Conservation (phyloP, 352 stramenopile species). For the Globisporangium carolinianum region DNA sequence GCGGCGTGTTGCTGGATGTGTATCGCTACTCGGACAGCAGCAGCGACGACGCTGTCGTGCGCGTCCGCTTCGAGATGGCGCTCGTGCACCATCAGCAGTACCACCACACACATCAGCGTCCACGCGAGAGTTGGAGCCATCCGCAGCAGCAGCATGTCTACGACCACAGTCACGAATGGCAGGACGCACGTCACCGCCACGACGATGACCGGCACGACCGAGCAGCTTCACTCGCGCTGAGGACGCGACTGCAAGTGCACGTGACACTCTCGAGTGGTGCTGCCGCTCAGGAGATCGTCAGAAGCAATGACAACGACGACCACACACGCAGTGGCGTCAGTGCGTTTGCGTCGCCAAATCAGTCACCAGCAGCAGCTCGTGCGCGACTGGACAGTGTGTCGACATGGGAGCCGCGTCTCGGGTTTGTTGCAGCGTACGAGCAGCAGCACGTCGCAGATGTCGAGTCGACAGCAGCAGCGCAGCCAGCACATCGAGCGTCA, state of each 20-base stretch:
- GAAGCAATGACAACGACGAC: too few relatives aligned
- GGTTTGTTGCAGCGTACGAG: slow-evolving; percentile 2
- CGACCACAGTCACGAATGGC: too few relatives aligned
- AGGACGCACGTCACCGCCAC: not conserved
- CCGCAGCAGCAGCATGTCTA: not conserved
- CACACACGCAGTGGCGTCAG: too few relatives aligned
- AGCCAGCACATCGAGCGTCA: too few relatives aligned
- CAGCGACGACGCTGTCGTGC: not conserved
- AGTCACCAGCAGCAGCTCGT: too few relatives aligned
- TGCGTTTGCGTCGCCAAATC: too few relatives aligned
- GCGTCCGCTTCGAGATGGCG: not conserved
- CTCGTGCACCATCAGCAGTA: not conserved
- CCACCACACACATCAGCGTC: too few relatives aligned
- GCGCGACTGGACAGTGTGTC: not conserved
- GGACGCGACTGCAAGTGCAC: slow-evolving; percentile 3
- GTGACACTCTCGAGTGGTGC: not conserved
- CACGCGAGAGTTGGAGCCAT: not conserved
- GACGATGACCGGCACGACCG: too few relatives aligned
- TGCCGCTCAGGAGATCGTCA: not conserved
- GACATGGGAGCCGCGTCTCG: not conserved
- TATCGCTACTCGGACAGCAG: slow-evolving; percentile 1
- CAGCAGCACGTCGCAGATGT: not conserved
- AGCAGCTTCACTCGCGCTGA: too few relatives aligned
- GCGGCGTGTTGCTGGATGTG: not conserved
- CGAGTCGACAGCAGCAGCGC: not conserved